Evolutionary conservation across 208 protist genomes (phyloP).

Genomic region (Leishmania braziliensis): DNA sequence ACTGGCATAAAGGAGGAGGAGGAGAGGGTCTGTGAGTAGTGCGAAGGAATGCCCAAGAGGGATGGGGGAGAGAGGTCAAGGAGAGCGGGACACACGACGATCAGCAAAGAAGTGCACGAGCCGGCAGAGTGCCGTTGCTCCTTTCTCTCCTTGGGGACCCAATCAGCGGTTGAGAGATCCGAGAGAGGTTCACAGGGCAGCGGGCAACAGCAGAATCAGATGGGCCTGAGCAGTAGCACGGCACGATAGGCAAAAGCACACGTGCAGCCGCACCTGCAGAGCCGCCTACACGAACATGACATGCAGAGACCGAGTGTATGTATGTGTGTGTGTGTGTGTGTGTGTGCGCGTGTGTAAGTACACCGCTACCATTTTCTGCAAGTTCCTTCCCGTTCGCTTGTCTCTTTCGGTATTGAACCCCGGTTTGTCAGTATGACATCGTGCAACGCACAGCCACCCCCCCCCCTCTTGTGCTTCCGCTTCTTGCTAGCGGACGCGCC

Average conservation of each 20-base stretch:
- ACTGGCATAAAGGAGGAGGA: neutral
- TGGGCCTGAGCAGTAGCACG: neutral
- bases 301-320: neutral
- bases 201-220: neutral
- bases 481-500: neutral
- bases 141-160: neutral
- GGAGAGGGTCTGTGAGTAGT: neutral
- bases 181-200: too few relatives aligned
- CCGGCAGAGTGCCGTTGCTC: neutral
- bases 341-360: neutral
- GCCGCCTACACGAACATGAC: neutral
- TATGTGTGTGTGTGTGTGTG: neutral
- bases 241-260: neutral
- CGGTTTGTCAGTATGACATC: neutral
- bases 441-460: neutral
- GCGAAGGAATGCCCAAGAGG: too few relatives aligned
- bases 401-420: neutral
- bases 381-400: neutral
- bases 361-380: neutral
- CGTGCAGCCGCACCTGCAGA: neutral
- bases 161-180: too few relatives aligned
- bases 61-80: neutral
- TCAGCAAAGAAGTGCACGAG: neutral
- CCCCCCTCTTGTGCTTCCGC: too few relatives aligned
- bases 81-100: neutral